phyloP scores from a whole-genome alignment of 108 stramenopile genomes.

The Pseudonitzschia pungens region DNA sequence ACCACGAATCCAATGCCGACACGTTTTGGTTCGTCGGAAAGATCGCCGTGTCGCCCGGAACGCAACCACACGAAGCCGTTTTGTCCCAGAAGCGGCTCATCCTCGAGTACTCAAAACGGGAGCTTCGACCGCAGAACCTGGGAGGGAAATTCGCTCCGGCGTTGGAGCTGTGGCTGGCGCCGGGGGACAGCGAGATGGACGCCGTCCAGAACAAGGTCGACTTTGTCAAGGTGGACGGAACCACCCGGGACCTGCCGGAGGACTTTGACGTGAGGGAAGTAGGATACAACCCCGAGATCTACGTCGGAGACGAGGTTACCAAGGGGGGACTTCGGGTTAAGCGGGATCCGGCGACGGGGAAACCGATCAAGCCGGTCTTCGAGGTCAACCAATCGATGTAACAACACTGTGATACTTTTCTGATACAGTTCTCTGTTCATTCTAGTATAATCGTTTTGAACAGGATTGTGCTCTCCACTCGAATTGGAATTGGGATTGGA shows the following conservation, averaged over 20 bases:
- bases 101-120: constrained; percentile 72
- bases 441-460: no score
- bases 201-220: constrained; percentile 70
- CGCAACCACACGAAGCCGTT: constrained; percentile 43
- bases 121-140: constrained; percentile 77
- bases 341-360: constrained; percentile 53
- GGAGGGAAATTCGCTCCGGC: constrained; percentile 58
- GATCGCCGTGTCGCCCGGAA: constrained; percentile 38
- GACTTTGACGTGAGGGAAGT: constrained; percentile 55
- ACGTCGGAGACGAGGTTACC: constrained; percentile 74
- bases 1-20: constrained; percentile 46
- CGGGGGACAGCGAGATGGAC: constrained; percentile 86
- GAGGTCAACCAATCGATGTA: constrained; percentile 58
- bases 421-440: no score
- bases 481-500: no score
- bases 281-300: constrained; percentile 87
- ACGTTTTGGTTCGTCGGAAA: constrained; percentile 85
- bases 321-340: constrained; percentile 75
- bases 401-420: not conserved
- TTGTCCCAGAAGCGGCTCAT: constrained; percentile 80
- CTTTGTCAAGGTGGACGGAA: constrained; percentile 54
- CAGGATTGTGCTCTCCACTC: no score
- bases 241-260: constrained; percentile 46
- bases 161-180: constrained; percentile 79
- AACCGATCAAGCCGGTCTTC: constrained; percentile 69